Conservation (phyloP, 768 basidiomycete genomes). For the Pleurotus tuoliensis region DNA sequence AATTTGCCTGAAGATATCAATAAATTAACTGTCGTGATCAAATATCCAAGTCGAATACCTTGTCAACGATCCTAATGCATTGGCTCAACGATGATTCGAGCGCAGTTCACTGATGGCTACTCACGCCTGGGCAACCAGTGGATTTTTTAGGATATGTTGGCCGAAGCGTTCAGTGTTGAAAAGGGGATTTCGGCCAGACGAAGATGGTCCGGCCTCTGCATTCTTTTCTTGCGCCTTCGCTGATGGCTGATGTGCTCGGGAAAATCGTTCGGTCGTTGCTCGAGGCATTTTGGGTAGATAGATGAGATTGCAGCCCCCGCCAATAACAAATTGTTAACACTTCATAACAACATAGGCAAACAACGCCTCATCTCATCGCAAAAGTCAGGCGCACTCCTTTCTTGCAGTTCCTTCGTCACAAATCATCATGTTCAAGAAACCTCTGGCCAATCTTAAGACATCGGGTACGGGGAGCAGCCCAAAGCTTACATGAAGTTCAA, state of each 20-base stretch:
- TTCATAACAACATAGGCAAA: background rate
- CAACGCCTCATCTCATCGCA: background rate
- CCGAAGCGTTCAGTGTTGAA: slow-evolving; percentile 96
- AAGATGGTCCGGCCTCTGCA: slow-evolving; percentile 32
- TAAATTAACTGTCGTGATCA: background rate
- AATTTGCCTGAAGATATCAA: slow-evolving; percentile 59
- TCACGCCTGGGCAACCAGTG: slow-evolving; percentile 3
- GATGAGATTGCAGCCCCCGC: too few species aligned
- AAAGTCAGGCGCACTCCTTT: background rate
- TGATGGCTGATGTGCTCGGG: slow-evolving; percentile 61
- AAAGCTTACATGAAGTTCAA: background rate
- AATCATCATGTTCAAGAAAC: slow-evolving; percentile 73
- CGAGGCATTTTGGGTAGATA: slow-evolving; percentile 55
- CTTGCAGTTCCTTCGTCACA: background rate
- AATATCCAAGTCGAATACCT: slow-evolving; percentile 27
- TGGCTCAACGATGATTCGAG: slow-evolving; percentile 6
- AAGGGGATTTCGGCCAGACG: slow-evolving; percentile 73
- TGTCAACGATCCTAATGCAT: slow-evolving; percentile 53
- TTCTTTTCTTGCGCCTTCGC: slow-evolving; percentile 51
- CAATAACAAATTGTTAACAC: too few species aligned
- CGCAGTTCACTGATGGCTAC: slow-evolving; percentile 9
- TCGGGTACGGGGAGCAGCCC: slow-evolving; percentile 24
- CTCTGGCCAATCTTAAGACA: slow-evolving; percentile 63
- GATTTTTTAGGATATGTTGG: slow-evolving; percentile 91
- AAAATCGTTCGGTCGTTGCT: slow-evolving; percentile 73